Base-by-base conservation (phyloP, 352 stramenopile genomes). In the Phytophthora aleatoria region DNA sequence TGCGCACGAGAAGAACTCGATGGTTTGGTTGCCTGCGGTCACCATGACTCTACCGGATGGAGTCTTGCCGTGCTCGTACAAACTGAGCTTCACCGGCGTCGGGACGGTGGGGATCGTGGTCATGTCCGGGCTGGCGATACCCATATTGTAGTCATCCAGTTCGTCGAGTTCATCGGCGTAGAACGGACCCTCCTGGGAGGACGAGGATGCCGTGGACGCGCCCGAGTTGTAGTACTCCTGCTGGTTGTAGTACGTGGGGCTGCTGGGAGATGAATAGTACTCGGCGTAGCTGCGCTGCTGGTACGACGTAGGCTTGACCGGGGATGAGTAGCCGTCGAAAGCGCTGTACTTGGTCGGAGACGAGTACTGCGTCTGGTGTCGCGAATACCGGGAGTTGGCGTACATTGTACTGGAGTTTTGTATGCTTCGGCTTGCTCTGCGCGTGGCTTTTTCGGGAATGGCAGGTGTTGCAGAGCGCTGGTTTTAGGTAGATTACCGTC, bases 1-100 rank as follows among this genome's bases (percentile, higher is more conserved):
- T n/a, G 77, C 81, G 59, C 81, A 82, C 26, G 83, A 89, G 67
- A 93, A 95, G 63, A 95, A 91, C 74, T 95, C 86, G 66, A 95
- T 75, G 36, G 86, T 93, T 73, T 95, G 86, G 68, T 95, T 91
- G 45, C 84, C 73, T 6, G 79, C 73, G 28, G 86, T 93, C 12
- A 93, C 70, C 57, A 93, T 72, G 33, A 95, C 85, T 70, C 83
- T 69, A 35, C 86, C 86, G 3, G 81, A 91, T 38, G 86, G 86
- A 68, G 80, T 95, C 74, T 92, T 92, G 55, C 81, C 83, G 26
- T 71, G 64, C 61, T 95, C 86, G 64, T 90, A 95, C n/a, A 73
- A 76, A 16, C 83, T 90, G 45, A 95, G 72, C 52, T 74, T 79
- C 0, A 86, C 65, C 3, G 86, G 81, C 33, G 86, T 95, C 2